A percentile compares a stretch with the other conserved stretches of the same genome.
Evolutionary conservation across 345 rosid genomes (phyloP).

Genomic region (Camelina laxa): DNA sequence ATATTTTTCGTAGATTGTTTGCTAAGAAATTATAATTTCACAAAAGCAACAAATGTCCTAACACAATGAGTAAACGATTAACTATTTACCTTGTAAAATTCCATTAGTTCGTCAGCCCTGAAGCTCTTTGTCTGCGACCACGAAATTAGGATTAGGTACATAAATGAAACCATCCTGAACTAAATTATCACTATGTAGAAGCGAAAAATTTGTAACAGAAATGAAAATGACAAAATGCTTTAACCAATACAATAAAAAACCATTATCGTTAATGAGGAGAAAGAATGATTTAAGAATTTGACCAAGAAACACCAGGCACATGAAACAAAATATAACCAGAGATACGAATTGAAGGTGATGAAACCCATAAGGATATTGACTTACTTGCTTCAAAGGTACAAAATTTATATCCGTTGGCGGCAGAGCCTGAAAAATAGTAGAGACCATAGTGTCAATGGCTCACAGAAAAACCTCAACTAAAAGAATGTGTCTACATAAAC

Average conservation of each 20-base stretch:
- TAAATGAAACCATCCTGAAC: background rate
- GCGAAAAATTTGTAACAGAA: background rate
- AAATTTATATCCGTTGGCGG: conserved; percentile 71
- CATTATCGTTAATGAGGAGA: background rate
- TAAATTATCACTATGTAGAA: background rate
- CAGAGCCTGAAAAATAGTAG: conserved; percentile 62
- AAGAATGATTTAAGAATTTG: background rate
- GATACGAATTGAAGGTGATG: conserved; percentile 9
- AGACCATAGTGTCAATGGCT: background rate
- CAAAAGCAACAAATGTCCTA: background rate
- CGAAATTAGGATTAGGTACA: conserved; percentile 1
- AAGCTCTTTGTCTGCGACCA: conserved; percentile 24
- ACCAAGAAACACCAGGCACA: conserved; percentile 2
- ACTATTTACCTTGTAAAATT: conserved; percentile 27
- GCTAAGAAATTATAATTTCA: background rate
- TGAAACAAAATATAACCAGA: background rate
- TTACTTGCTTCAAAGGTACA: conserved; percentile 84
- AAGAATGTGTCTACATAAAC: background rate
- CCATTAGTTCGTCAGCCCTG: conserved; percentile 26
- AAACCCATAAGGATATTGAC: conserved; percentile 7
- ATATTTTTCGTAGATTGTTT: background rate
- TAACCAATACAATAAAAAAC: no score
- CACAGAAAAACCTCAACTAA: background rate
- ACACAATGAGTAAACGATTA: background rate
- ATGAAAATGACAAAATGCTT: background rate